Evolutionary conservation across 306 rosid species (phyloP).

Genomic region (Vigna unguiculata): DNA sequence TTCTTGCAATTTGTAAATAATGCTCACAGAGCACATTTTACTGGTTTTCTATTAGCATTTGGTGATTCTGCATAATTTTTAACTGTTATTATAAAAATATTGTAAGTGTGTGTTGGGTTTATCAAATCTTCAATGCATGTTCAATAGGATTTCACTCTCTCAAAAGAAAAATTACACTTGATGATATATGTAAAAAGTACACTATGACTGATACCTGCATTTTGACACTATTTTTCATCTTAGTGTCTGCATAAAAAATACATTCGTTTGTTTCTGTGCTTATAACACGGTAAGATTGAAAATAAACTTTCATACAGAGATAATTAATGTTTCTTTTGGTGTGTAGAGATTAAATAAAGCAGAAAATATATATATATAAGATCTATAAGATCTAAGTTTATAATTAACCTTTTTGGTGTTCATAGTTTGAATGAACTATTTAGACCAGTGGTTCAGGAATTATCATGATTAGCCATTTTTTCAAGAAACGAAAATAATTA

Average conservation of each 20-base stretch:
- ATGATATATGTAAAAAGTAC: background rate
- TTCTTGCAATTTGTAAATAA: slow-evolving; percentile 20
- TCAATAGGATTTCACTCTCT: background rate
- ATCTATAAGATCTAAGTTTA: too few relatives aligned
- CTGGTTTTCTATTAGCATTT: background rate
- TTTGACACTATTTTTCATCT: background rate
- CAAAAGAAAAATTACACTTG: background rate
- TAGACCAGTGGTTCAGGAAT: slow-evolving; percentile 28
- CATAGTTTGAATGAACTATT: background rate
- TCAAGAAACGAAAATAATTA: slow-evolving; percentile 25
- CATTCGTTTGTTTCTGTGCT: too few relatives aligned
- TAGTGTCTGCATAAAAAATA: background rate
- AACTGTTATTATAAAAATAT: background rate
- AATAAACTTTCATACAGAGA: too few relatives aligned
- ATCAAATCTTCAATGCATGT: background rate
- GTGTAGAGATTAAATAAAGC: too few relatives aligned
- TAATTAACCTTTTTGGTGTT: background rate
- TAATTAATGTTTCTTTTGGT: too few relatives aligned
- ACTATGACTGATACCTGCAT: background rate
- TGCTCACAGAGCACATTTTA: background rate
- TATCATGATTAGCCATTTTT: background rate
- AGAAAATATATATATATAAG: too few relatives aligned
- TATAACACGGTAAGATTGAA: too few relatives aligned
- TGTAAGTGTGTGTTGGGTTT: background rate
- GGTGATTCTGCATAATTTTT: background rate